Evolutionary conservation across 768 basidiomycete species (phyloP).

Genomic region (Glaciozyma martinii): DNA sequence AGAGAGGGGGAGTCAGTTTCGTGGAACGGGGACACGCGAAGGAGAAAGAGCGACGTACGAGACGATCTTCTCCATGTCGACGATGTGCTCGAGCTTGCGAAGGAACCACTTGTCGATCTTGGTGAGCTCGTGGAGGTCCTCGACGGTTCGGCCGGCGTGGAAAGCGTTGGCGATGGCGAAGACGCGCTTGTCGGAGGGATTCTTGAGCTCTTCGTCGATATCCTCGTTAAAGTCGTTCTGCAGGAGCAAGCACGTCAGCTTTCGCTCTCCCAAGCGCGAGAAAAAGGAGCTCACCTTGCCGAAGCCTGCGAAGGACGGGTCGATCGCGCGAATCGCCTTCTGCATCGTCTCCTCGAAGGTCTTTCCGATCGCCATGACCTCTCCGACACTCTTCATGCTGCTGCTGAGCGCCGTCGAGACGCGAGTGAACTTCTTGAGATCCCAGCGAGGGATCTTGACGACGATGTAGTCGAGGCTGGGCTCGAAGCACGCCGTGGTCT

Average conservation of each 20-base stretch:
- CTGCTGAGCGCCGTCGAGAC: constrained; percentile 84
- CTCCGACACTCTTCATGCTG: constrained; percentile 98
- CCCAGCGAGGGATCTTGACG: constrained; percentile 99
- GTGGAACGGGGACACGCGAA: neutral
- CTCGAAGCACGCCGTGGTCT: constrained; percentile 95
- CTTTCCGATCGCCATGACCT: constrained; percentile 97
- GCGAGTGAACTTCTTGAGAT: constrained; percentile 92
- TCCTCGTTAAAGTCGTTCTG: constrained; percentile 53
- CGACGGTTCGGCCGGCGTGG: constrained; percentile 82
- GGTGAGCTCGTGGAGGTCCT: constrained; percentile 95
- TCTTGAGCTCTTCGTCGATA: constrained; percentile 82
- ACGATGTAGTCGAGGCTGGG: constrained; percentile 94
- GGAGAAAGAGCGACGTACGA: constrained; percentile 49
- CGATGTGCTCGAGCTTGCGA: constrained; percentile 73
- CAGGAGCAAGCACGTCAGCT: neutral
- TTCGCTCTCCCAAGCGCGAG: constrained; percentile 56
- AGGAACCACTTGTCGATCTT: constrained; percentile 99
- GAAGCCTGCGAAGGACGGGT: constrained; percentile 90
- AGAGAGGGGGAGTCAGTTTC: neutral
- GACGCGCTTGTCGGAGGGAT: constrained; percentile 93
- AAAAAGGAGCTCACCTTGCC: constrained; percentile 51
- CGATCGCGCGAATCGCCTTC: constrained; percentile 93
- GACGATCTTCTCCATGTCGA: constrained; percentile 65
- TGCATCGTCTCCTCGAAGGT: constrained; percentile 99
- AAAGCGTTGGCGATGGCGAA: constrained; percentile 94